These are phyloP conservation scores for Nicotiana otophora DNA, from an alignment of 257 asterid species.

Conservation along the genomic window DNA sequence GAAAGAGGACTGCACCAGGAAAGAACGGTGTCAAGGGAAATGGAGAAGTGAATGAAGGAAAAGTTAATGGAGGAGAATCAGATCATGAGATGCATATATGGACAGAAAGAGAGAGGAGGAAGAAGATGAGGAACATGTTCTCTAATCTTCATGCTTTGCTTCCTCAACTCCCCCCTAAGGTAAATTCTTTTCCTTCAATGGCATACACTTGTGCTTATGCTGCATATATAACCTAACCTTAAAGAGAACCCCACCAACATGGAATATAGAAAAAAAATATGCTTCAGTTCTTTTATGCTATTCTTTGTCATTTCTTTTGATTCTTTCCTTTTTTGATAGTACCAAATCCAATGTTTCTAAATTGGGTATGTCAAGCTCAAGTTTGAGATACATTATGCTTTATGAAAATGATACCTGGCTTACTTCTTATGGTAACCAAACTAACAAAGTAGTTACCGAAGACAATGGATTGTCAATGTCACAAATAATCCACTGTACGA, in stretches of 20 bases:
- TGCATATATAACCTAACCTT: no score
- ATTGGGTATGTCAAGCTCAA: not conserved
- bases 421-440: not conserved
- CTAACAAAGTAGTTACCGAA: not conserved
- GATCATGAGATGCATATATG: slow-evolving; percentile 69
- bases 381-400: not conserved
- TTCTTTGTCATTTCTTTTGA: not conserved
- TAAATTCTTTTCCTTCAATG: slow-evolving; percentile 7
- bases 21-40: slow-evolving; percentile 1
- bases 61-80: slow-evolving; percentile 17
- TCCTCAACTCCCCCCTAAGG: slow-evolving; percentile 80
- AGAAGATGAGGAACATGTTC: slow-evolving; percentile 83
- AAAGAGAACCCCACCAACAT: not conserved
- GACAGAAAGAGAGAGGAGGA: slow-evolving; percentile 87
- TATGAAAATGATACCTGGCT: not conserved
- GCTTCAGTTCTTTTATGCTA: no score
- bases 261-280: not conserved
- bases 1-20: slow-evolving; percentile 22
- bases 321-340: not conserved
- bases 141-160: slow-evolving; percentile 72
- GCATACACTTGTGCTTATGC: not conserved
- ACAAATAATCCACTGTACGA: not conserved
- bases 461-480: not conserved
- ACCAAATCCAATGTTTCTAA: not conserved
- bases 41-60: not conserved